Conservation (phyloP, 768 basidiomycete species). For the Gautieria morchelliformis region DNA sequence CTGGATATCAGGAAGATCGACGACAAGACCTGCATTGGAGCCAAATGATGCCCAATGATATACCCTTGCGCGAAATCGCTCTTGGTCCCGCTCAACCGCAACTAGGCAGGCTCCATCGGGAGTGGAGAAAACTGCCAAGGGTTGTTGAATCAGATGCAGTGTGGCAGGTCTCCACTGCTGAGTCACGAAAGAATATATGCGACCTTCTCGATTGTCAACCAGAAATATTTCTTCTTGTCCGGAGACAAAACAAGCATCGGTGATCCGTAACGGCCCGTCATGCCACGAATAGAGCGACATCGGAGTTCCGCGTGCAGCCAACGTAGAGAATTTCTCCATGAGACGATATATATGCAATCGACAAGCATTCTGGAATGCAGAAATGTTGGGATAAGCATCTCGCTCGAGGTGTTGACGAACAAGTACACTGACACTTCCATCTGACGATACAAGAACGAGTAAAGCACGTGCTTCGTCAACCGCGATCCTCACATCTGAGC, state of each 20-base stretch:
- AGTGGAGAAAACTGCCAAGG: constrained; percentile 32
- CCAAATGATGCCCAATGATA: constrained; percentile 55
- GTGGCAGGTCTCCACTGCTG: constrained; percentile 44
- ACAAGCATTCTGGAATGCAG: constrained; percentile 13
- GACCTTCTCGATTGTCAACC: constrained; percentile 33
- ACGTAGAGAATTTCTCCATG: constrained; percentile 33
- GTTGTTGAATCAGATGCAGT: constrained; percentile 27
- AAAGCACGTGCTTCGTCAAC: constrained; percentile 44
- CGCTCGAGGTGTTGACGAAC: background rate
- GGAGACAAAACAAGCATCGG: constrained; percentile 33
- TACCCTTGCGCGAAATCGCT: constrained; percentile 21
- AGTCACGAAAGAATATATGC: constrained; percentile 46
- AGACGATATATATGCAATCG: constrained; percentile 37
- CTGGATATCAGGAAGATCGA: constrained; percentile 24
- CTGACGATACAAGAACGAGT: constrained; percentile 25
- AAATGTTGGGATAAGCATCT: background rate
- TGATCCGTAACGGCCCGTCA: constrained; percentile 18
- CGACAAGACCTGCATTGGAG: constrained; percentile 31
- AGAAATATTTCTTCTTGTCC: constrained; percentile 45
- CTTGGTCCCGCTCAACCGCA: constrained; percentile 17
- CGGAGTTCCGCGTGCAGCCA: constrained; percentile 33
- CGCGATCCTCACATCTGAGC: constrained; percentile 33
- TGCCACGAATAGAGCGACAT: constrained; percentile 39
- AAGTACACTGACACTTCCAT: background rate
- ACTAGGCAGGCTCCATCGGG: constrained; percentile 51